Evolutionary conservation across 768 basidiomycete genomes (phyloP), one percentile per base, ranked within the genome.

Genomic region (Boletus pseudo-olivaceus): DNA sequence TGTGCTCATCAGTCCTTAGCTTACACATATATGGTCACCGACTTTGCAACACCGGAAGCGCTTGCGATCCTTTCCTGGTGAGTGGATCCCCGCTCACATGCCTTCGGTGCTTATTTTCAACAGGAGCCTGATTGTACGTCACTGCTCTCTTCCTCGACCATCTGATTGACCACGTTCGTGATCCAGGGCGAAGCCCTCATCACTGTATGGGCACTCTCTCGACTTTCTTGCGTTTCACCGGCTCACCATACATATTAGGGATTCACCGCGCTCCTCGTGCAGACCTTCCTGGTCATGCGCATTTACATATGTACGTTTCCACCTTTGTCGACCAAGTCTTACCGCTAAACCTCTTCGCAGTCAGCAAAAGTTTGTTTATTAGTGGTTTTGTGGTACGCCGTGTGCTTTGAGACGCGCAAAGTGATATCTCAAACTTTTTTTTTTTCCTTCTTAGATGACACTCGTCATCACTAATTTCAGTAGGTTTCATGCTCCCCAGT

Each of bases 181-280:
- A 42, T 17, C 37, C 26, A 81, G 80, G 71, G 78, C 23, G 79
- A 81, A 60, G 80, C 81, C 15, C 56, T 82, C 17, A 82, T 82
- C 67, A 82, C 81, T 62, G 82, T 69, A 60, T 23, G 63, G 23
- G 3, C 19, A 14, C n/a, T 27, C 32, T 2, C 30, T 43, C 27
- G 1, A 0, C 8, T 38, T 10, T 17, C 0, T 6, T 19, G 2
- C 19, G 15, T 12, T 27, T 19, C n/a, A 19, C 6, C 14, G 3
- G 7, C 47, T 64, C 32, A 67, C 35, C 37, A 19, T 26, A 29
- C 12, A 3, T 17, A 11, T 9, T n/a, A 68, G 67, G 68, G 77
- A 23, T 65, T 83, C 35, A 83, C 81, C 4, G 81, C 76, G 2
- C 70, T 75, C n/a, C 67, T 82, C 33, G 83, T 84, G 1, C 83